Evolutionary conservation across 2,329 filamentous ascomycete genomes (phyloP), one percentile per base, ranked within the genome.

Genomic region (Xylariaceae sp.): DNA sequence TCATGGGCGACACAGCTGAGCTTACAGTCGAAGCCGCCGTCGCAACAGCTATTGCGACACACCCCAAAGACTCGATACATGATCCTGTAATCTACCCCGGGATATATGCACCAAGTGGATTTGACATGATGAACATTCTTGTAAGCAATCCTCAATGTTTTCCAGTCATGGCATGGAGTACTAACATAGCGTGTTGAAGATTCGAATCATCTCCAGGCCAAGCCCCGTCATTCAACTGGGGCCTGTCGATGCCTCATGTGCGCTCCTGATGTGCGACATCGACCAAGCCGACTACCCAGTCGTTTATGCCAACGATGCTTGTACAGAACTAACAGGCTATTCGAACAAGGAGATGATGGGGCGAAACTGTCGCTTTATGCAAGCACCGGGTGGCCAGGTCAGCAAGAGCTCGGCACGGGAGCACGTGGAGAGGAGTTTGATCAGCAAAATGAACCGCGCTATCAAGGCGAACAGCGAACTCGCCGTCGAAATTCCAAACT

Each of bases 351-450:
- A 95, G 68, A 85, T 90, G 22, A 66, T 91, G 5, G 90, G 89
- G 11, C 76, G 80, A 41, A 95, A 95, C 66, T 95, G 89, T 64
- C 86, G 89, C 11, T 95, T 95, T 62, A 75, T 96, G 12, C 90
- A 95, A 63, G 81, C 81, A 0, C 88, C 89, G 0, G 83, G 84
- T 44, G 86, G 85, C 5, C 78, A 80, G 50, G 80, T 88, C 38
- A 68, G 77, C 48, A 68, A 78, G 11, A 80, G 80, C 14, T 71
- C 81, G 6, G 75, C 78, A 47, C 77, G 85, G 44, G 82, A 83
- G 62, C 82, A 86, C 59, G 78, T 86, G 49, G 83, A 89, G 61
- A 78, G 84, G 55, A 75, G 82, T 47, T 80, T 82, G 0, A 75
- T 89, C 5, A 73, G 80, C 33, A 81, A 54, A 39, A 74, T 82